A percentile compares a stretch with the other conserved stretches of the same genome.
Conservation (phyloP, 345 rosid species). For the Barbarea vulgaris region DNA sequence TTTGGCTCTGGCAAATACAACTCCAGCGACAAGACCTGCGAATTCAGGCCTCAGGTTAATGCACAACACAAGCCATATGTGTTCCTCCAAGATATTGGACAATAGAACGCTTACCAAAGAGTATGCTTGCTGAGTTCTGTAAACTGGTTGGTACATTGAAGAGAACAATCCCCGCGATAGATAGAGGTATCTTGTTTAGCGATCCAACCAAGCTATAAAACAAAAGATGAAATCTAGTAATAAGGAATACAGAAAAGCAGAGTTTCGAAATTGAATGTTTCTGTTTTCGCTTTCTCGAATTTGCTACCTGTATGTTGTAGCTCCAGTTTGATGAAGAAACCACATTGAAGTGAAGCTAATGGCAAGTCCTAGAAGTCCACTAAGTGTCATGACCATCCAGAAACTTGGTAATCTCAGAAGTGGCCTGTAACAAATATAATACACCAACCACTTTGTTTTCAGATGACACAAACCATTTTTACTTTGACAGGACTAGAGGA, state of each 20-base stretch:
- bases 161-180: conserved; percentile 80
- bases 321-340: conserved; percentile 99
- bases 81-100: neutral
- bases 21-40: conserved; percentile 90
- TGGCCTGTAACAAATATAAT: conserved; percentile 58
- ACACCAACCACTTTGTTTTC: conserved; percentile 7
- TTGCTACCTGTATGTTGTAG: conserved; percentile 90
- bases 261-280: neutral
- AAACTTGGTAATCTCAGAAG: conserved; percentile 77
- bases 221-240: neutral
- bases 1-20: conserved; percentile 90
- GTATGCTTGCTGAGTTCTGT: conserved; percentile 91
- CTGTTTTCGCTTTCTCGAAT: neutral
- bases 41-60: conserved; percentile 17
- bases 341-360: conserved; percentile 99
- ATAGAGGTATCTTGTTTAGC: conserved; percentile 89
- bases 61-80: neutral
- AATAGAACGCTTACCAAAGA: conserved; percentile 63
- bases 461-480: conserved; percentile 8
- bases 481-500: neutral
- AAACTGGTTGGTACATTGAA: conserved; percentile 92
- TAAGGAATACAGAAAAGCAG: neutral
- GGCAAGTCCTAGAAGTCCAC: conserved; percentile 94
- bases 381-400: conserved; percentile 87
- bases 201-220: conserved; percentile 84